These are phyloP conservation scores for Pseudocohnilembus persalinus DNA, from an alignment of 169 alveolate genomes.

Conservation along the genomic window DNA sequence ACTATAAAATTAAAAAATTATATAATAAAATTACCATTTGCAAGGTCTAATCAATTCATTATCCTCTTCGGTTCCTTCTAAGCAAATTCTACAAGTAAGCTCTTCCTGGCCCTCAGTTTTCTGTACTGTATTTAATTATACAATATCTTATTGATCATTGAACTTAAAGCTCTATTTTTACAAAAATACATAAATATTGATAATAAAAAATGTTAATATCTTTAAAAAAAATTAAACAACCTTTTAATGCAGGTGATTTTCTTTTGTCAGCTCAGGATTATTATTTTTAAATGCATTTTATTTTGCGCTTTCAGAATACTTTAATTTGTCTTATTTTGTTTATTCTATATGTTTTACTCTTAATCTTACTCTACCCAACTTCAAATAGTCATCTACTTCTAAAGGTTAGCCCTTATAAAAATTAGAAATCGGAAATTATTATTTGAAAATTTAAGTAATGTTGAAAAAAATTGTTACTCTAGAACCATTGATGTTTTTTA, in stretches of 20 bases:
- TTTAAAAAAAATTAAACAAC: no score
- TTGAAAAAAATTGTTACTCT: constrained; percentile 8
- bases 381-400: constrained; percentile 43
- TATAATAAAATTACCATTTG: constrained; percentile 41
- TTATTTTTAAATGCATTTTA: no score
- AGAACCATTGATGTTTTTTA: constrained; percentile 15
- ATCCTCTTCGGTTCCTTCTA: constrained; percentile 40
- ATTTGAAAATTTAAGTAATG: background rate
- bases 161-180: constrained; percentile 12
- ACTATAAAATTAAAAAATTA: no score
- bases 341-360: constrained; percentile 38
- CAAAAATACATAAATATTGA: no score
- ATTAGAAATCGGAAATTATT: background rate
- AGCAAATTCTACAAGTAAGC: constrained; percentile 57
- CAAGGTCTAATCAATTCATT: constrained; percentile 79
- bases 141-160: background rate
- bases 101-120: constrained; percentile 11
- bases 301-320: no score
- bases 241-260: no score
- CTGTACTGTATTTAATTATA: background rate
- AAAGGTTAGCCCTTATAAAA: constrained; percentile 36
- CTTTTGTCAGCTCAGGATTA: no score
- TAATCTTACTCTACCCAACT: constrained; percentile 57
- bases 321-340: background rate
- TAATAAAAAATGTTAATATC: no score